Percentiles rank a stretch among this genome's conserved stretches.
These are phyloP conservation scores for Pleurotus cornucopiae DNA, from an alignment of 768 basidiomycete species.

Conservation along the genomic window DNA sequence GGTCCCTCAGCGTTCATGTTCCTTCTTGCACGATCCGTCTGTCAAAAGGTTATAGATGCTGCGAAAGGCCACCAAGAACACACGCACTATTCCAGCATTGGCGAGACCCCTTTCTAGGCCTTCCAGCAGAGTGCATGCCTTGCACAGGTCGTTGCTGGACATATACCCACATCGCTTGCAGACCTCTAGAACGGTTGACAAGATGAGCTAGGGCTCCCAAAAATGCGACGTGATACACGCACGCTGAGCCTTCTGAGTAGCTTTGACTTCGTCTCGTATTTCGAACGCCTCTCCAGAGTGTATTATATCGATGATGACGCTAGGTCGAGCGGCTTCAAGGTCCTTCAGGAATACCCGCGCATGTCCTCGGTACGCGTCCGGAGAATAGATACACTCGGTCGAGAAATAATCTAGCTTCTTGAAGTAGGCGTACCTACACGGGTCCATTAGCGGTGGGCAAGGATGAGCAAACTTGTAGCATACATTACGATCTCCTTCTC, in stretches of 20 bases:
- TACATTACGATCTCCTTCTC: constrained; percentile 99
- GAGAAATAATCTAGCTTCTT: constrained; percentile 99
- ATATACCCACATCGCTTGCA: constrained; percentile 94
- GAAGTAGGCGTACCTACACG: constrained; percentile 92
- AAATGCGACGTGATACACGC: constrained; percentile 24
- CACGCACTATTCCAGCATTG: constrained; percentile 54
- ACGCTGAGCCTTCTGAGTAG: constrained; percentile 83
- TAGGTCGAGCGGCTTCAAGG: constrained; percentile 89
- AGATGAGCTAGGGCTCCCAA: constrained; percentile 5
- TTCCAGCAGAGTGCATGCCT: constrained; percentile 88
- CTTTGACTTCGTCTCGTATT: constrained; percentile 79
- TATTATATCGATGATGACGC: constrained; percentile 96
- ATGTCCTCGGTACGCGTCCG: constrained; percentile 97
- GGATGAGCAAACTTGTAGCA: constrained; percentile 17
- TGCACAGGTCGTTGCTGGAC: constrained; percentile 95
- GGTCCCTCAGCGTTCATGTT: constrained; percentile 56
- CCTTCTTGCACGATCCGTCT: constrained; percentile 69
- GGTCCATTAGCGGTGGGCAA: constrained; percentile 8
- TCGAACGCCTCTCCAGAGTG: constrained; percentile 94
- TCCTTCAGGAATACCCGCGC: constrained; percentile 94
- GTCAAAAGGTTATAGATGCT: constrained; percentile 5
- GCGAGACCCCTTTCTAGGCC: constrained; percentile 85
- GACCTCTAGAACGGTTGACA: constrained; percentile 52
- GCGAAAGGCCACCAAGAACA: background rate
- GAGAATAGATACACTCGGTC: constrained; percentile 98